Base-by-base conservation (phyloP, 2,329 filamentous ascomycete species). In the Diaporthe caulivora region DNA sequence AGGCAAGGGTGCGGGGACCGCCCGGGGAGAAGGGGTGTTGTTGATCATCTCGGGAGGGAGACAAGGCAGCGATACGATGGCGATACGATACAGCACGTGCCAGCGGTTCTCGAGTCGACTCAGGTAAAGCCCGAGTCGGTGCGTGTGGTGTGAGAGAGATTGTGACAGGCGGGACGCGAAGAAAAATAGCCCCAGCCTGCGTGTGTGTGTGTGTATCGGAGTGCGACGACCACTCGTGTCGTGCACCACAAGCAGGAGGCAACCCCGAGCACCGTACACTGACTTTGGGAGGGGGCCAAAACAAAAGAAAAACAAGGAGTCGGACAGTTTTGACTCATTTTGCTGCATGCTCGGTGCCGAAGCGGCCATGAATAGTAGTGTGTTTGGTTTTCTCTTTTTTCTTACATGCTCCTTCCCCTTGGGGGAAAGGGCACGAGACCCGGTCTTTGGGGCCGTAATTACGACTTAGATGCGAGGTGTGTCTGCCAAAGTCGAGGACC, bases 391-490 rank as follows among this genome's bases (percentile, higher is more conserved):
- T 11, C 2, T 58, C n/a, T 15, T 31, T 24, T 47, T 34, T 17
- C 26, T 65, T 51, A 51, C 44, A 65, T 2, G 7, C 21, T 51
- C 62, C n/a, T 65, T 65, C 62, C 62, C 29, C 26, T 24, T 49
- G 21, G 18, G 60, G 60, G 11, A 51, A 65, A 37, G 60, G 24
- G 42, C 42, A 65, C 60, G 60, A 65, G 44, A 34, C 29, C 42
- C 42, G 60, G 58, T 29, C 1, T 51, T 3, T 7, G 24, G 62
- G 42, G 17, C 44, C 62, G 62, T 51, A 65, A 51, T 51, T 65
- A 65, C 62, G 62, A 47, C 44, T 65, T 65, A 65, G 62, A 65
- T 26, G 44, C 62, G 62, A 65, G 62, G 62, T 64, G 42, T 34
- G 40, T 21, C 9, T 8, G 18, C 26, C 3, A n/a, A n/a, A n/a